Conservation (phyloP, 1,139 yeast genomes). For the Taiozyma onychis region DNA sequence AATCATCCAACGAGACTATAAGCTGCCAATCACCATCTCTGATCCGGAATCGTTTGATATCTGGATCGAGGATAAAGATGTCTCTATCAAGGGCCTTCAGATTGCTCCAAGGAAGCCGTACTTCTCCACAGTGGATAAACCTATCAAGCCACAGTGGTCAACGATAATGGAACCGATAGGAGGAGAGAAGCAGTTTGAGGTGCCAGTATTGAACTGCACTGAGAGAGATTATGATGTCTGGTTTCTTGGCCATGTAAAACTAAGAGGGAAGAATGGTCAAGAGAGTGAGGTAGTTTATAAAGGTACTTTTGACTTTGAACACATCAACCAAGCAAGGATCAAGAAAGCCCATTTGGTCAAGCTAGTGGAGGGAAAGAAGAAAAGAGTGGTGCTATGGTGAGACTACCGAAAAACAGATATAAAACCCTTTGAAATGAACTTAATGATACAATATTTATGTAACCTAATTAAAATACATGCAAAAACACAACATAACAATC, state of each 20-base stretch:
- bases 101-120: constrained; percentile 16
- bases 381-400: constrained; percentile 15
- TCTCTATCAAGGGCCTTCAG: constrained; percentile 18
- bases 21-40: constrained; percentile 15
- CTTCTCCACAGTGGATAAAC: constrained; percentile 12
- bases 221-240: constrained; percentile 17
- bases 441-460: not conserved
- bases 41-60: constrained; percentile 15
- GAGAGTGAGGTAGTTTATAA: constrained; percentile 17
- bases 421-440: not conserved
- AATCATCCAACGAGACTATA: constrained; percentile 14
- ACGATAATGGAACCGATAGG: constrained; percentile 19
- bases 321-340: constrained; percentile 20
- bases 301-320: constrained; percentile 22
- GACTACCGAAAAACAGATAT: not conserved
- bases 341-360: constrained; percentile 14
- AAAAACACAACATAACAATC: not conserved
- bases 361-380: constrained; percentile 13
- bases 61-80: constrained; percentile 19
- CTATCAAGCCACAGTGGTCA: constrained; percentile 5
- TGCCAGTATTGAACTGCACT: constrained; percentile 16
- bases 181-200: constrained; percentile 15
- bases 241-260: constrained; percentile 17
- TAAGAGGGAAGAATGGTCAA: constrained; percentile 14
- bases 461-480: not conserved